Evolutionary conservation across 441 rosid genomes (phyloP).

Genomic region (Pelargonium australe): DNA sequence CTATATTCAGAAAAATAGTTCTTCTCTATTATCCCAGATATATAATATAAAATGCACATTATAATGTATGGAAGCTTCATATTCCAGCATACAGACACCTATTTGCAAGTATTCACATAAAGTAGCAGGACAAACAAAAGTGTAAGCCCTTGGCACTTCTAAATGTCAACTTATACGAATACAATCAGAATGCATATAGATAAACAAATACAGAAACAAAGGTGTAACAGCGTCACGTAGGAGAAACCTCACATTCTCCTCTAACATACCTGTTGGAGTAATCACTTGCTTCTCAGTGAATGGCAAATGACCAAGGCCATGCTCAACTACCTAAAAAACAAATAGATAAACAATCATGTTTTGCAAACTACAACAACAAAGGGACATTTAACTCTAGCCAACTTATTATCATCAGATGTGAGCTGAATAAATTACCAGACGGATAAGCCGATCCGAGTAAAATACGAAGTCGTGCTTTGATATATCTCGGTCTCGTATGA

Average conservation of each 20-base stretch:
- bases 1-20: not conserved
- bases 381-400: not conserved
- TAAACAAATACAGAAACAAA: not conserved
- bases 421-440: conserved; percentile 51
- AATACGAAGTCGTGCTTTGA: conserved; percentile 95
- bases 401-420: not conserved
- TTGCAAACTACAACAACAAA: not conserved
- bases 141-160: not conserved
- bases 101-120: not conserved
- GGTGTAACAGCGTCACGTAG: not conserved
- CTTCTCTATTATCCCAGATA: not conserved
- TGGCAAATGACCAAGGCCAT: conserved; percentile 94
- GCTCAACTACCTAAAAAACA: conserved; percentile 90
- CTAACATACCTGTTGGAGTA: conserved; percentile 17
- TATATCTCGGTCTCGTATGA: conserved; percentile 85
- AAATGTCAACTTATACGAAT: not conserved
- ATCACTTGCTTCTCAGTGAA: conserved; percentile 92
- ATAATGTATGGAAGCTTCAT: not conserved
- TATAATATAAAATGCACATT: not conserved
- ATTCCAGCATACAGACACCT: not conserved
- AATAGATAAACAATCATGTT: not conserved
- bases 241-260: conserved; percentile 9
- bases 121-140: not conserved
- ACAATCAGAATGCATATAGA: not conserved
- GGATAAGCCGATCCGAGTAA: conserved; percentile 92